phyloP scores from a whole-genome alignment of 106 monocot species.

The Posidonia australis region DNA sequence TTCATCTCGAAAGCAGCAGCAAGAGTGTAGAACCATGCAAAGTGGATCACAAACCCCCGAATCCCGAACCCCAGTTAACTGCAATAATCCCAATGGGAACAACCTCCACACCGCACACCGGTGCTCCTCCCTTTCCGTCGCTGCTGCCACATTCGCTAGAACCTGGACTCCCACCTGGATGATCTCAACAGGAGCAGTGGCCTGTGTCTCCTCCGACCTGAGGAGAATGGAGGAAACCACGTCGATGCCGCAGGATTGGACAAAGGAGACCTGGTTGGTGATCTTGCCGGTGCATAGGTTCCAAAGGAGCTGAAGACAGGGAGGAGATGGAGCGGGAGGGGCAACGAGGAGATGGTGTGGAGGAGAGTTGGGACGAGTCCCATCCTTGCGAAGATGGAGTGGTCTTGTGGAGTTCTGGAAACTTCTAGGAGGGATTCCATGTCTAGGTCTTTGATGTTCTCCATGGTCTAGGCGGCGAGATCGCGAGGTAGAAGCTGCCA shows the following conservation, averaged over 20 bases:
- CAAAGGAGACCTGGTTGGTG: conserved; percentile 40
- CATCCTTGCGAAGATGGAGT: too few relatives aligned
- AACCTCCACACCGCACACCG: conserved; percentile 40
- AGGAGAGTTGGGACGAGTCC: too few relatives aligned
- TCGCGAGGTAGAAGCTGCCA: too few relatives aligned
- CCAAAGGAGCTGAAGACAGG: conserved; percentile 48
- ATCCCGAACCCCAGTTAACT: conserved; percentile 28
- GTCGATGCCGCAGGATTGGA: conserved; percentile 26
- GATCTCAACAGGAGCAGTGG: conserved; percentile 9
- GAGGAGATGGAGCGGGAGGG: conserved; percentile 14
- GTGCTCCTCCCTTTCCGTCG: conserved; percentile 52
- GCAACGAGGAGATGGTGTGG: background rate
- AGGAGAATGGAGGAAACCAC: conserved; percentile 23
- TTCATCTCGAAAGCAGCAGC: conserved; percentile 22
- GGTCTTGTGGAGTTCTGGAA: too few relatives aligned
- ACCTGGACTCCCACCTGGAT: conserved; percentile 48
- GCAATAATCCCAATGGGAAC: conserved; percentile 32
- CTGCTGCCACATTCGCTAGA: conserved; percentile 50
- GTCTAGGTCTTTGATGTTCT: too few relatives aligned
- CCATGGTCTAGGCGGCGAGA: too few relatives aligned
- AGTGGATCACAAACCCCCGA: conserved; percentile 32
- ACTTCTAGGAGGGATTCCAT: too few relatives aligned
- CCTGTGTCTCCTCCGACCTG: background rate
- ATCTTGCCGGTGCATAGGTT: conserved; percentile 67
- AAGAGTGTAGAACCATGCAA: conserved; percentile 59